A percentile compares a stretch with the other conserved stretches of the same genome.
phyloP scores from a whole-genome alignment of 2,329 filamentous ascomycete genomes.

The Rachicladosporium sp. region DNA sequence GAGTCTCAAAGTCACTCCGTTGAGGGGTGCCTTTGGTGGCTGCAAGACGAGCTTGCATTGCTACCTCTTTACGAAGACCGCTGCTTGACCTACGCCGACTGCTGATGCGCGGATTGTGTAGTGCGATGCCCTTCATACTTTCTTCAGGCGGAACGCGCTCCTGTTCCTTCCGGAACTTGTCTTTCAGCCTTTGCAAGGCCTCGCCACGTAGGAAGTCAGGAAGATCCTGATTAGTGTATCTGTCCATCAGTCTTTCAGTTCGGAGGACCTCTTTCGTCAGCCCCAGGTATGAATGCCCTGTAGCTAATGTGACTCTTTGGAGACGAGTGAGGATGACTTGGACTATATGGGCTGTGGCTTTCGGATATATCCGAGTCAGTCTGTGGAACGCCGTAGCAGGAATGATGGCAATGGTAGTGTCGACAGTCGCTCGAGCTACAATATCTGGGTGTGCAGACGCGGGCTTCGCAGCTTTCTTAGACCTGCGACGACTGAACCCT shows the following conservation, averaged over 20 bases:
- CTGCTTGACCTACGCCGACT: slow-evolving; percentile 59
- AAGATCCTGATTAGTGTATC: slow-evolving; percentile 80
- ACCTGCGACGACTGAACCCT: slow-evolving; percentile 9
- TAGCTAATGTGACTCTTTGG: slow-evolving; percentile 86
- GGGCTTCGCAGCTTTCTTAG: slow-evolving; percentile 24
- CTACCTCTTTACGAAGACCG: slow-evolving; percentile 66
- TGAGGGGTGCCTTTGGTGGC: slow-evolving; percentile 12
- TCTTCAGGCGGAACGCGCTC: slow-evolving; percentile 74
- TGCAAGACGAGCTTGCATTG: slow-evolving; percentile 51
- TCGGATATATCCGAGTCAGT: slow-evolving; percentile 85
- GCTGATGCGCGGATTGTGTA: slow-evolving; percentile 65
- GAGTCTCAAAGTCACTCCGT: slow-evolving; percentile 6
- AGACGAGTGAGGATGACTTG: slow-evolving; percentile 93
- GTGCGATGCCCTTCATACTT: slow-evolving; percentile 78
- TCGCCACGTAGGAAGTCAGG: slow-evolving; percentile 81
- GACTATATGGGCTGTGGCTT: slow-evolving; percentile 92
- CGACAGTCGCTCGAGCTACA: slow-evolving; percentile 90
- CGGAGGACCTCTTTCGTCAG: slow-evolving; percentile 82
- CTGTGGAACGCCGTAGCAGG: slow-evolving; percentile 90
- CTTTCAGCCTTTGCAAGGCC: slow-evolving; percentile 72
- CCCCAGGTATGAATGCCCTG: slow-evolving; percentile 91
- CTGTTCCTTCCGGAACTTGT: slow-evolving; percentile 70
- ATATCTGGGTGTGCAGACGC: slow-evolving; percentile 92
- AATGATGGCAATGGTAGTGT: slow-evolving; percentile 97
- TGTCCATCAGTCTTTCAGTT: slow-evolving; percentile 87